phyloP scores from a whole-genome alignment of 1,139 yeast species.

The Candida labiduridarum region DNA sequence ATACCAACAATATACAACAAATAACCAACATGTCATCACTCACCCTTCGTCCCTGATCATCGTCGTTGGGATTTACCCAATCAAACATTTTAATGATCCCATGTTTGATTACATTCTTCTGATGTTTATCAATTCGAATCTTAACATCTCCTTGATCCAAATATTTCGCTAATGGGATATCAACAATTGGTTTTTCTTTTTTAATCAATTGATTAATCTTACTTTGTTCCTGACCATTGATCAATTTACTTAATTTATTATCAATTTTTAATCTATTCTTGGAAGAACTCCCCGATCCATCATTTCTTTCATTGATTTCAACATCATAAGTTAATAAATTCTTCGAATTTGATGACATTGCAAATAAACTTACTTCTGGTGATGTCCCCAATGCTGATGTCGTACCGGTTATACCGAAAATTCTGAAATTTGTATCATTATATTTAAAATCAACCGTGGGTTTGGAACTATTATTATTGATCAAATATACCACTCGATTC shows the following conservation, averaged over 20 bases:
- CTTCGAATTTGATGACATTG: constrained; percentile 23
- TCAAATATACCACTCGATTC: constrained; percentile 16
- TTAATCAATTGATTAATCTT: constrained; percentile 14
- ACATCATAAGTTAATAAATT: constrained; percentile 27
- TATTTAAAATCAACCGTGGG: constrained; percentile 39
- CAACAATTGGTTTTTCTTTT: constrained; percentile 21
- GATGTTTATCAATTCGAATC: constrained; percentile 14
- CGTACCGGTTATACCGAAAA: constrained; percentile 40
- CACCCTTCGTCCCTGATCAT: constrained; percentile 14
- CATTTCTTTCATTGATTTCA: constrained; percentile 12
- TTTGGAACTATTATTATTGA: constrained; percentile 35
- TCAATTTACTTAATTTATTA: constrained; percentile 13
- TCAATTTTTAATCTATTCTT: constrained; percentile 11
- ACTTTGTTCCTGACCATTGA: constrained; percentile 12
- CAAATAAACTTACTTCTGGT: constrained; percentile 30
- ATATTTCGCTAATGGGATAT: constrained; percentile 35
- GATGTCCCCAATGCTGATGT: constrained; percentile 41
- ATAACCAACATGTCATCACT: constrained; percentile 29
- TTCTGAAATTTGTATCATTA: constrained; percentile 32
- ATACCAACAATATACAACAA: constrained; percentile 33
- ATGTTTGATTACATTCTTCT: constrained; percentile 19
- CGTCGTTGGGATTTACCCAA: constrained; percentile 12
- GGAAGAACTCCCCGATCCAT: not conserved
- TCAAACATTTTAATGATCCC: constrained; percentile 37
- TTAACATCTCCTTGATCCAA: constrained; percentile 31